Conservation (phyloP, 73 alveolate species). For the Paramecium primaurelia region DNA sequence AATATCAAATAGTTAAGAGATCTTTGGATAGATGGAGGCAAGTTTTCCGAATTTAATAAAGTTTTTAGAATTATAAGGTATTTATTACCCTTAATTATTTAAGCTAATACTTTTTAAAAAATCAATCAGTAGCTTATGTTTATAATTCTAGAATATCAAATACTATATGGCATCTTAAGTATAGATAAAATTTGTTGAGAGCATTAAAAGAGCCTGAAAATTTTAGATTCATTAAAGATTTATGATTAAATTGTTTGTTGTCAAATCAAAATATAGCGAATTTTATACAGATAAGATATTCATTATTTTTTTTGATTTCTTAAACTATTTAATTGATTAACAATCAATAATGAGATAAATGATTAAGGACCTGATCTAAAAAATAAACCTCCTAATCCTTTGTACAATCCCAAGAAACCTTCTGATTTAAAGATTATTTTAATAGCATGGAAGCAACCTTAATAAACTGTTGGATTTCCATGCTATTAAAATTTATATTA, state of each 20-base stretch:
- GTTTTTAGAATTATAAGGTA: constrained; percentile 38
- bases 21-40: constrained; percentile 37
- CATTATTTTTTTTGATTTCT: background rate
- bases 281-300: background rate
- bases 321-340: constrained; percentile 2
- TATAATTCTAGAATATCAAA: constrained; percentile 24
- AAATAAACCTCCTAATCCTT: constrained; percentile 34
- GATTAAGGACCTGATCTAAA: constrained; percentile 43
- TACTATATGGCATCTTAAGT: constrained; percentile 38
- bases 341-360: background rate
- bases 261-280: background rate
- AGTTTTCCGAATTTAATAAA: background rate
- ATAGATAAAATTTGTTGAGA: background rate
- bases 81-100: background rate
- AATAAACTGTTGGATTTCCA: background rate
- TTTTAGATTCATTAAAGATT: constrained; percentile 31
- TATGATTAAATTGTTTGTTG: background rate
- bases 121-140: constrained; percentile 13
- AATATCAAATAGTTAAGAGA: constrained; percentile 19
- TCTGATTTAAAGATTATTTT: background rate
- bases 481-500: background rate
- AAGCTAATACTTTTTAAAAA: background rate
- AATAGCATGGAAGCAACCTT: background rate
- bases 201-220: constrained; percentile 7
- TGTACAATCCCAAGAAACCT: constrained; percentile 16